Conservation (phyloP, 2,329 filamentous ascomycete genomes). For the Colletotrichum sp. region DNA sequence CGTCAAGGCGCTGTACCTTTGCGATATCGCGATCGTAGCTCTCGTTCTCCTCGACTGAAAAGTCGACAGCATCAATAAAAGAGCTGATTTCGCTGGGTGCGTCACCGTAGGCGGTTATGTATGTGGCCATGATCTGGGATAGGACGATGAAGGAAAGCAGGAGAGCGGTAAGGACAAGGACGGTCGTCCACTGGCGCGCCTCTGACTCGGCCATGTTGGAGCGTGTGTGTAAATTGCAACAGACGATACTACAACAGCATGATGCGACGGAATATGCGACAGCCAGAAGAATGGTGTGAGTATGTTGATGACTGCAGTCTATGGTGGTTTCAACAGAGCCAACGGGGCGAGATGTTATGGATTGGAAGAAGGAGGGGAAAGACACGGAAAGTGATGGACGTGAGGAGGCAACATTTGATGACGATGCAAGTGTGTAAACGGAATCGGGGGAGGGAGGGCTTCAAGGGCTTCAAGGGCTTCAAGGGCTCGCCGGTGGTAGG, state of each 20-base stretch:
- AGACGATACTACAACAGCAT: not conserved
- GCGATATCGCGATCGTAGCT: conserved; percentile 66
- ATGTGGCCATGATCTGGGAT: conserved; percentile 55
- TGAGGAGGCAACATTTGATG: conserved; percentile 14
- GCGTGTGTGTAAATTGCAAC: not conserved
- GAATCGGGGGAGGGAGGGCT: conserved; percentile 2
- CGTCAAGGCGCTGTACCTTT: conserved; percentile 62
- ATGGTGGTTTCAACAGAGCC: not conserved
- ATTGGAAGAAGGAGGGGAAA: not conserved
- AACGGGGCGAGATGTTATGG: not conserved
- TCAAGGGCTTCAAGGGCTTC: not conserved
- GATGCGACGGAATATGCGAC: not conserved
- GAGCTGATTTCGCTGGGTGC: conserved; percentile 63
- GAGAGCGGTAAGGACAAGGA: conserved; percentile 64
- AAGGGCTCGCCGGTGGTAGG: not conserved
- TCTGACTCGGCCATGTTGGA: conserved; percentile 55
- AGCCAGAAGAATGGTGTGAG: not conserved
- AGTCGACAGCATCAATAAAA: conserved; percentile 66
- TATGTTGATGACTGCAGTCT: not conserved
- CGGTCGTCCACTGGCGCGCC: conserved; percentile 60
- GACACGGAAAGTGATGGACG: not conserved
- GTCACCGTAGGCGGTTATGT: conserved; percentile 59
- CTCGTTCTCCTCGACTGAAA: conserved; percentile 68
- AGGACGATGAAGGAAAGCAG: conserved; percentile 60
- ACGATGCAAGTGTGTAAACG: conserved; percentile 11